Evolutionary conservation across 176 grass and related monocot genomes (phyloP), one percentile per base, ranked within the genome.

Genomic region (Triticum turgidum): DNA sequence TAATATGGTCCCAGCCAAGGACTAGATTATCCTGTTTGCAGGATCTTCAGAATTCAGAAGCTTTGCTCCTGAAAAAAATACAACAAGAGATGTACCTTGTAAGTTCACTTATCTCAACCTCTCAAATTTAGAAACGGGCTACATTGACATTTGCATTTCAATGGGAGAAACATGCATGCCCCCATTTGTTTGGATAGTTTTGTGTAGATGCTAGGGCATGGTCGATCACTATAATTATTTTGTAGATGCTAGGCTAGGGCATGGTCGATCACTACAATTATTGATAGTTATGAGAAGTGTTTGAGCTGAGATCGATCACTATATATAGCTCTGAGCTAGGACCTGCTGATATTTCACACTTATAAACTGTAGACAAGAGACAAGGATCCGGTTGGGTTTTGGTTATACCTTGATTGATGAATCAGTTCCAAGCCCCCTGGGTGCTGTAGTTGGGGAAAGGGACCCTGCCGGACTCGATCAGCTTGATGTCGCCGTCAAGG

Each of bases 371-470:
- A 4, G 47, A 21, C 13, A 24, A 6, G 61, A 69, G 39, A 56
- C 11, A 25, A 21, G 11, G 33, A 27, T 42, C 35, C 34, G 35
- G n/a, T 32, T 25, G 63, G 64, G 9, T 18, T 69, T 63, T 68
- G 18, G 42, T 15, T 68, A 59, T 68, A 59, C 73, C 44, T 25
- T 44, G 42, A 94, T 51, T 87, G 65, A 15, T 78, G 69, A 78
- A 56, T 89, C 51, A 87, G 81, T 85, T 90, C 58, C 80, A 87
- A 78, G 73, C 85, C 58, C 76, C 81, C 77, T 90, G 89, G n/a
- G 78, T 54, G 14, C 85, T 94, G 80, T 96, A 98, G n/a, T 89
- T 92, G 37, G 93, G 93, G 78, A 91, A 91, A 2, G 92, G 90
- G 45, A 94, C 21, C 11, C 78, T 73, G 29, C 97, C 94, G 0